A percentile compares a stretch with the other conserved stretches of the same genome.
These are phyloP conservation scores for Phaffia tasmanica DNA, from an alignment of 768 basidiomycete genomes.

Conservation along the genomic window DNA sequence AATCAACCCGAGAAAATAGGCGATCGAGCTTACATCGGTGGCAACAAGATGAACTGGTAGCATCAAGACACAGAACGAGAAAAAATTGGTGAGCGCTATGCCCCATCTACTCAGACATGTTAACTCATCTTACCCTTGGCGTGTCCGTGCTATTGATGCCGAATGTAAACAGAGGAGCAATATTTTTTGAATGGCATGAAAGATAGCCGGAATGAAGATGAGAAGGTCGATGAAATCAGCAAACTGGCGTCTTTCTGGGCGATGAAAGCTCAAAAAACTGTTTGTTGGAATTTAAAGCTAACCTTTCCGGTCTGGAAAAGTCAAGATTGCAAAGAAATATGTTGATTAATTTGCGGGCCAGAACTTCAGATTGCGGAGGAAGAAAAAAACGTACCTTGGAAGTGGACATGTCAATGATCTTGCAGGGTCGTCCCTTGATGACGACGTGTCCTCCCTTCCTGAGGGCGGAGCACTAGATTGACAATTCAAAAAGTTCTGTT, in stretches of 20 bases:
- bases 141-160: no score
- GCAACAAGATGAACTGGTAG: constrained; percentile 75
- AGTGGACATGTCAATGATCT: constrained; percentile 39
- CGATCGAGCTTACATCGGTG: constrained; percentile 64
- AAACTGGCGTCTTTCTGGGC: no score
- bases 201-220: no score
- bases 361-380: not conserved
- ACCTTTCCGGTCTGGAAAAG: constrained; percentile 63
- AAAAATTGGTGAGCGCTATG: no score
- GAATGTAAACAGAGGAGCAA: no score
- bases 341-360: not conserved
- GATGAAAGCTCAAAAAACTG: not conserved
- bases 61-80: no score
- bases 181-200: no score
- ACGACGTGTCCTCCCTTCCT: constrained; percentile 59
- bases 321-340: not conserved
- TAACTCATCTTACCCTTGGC: no score
- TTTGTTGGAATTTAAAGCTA: constrained; percentile 78
- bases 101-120: no score
- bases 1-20: not conserved
- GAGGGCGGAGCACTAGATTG: constrained; percentile 73
- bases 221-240: no score
- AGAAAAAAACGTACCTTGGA: not conserved
- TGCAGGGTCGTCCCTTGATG: constrained; percentile 96
- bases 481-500: not conserved